Percentiles rank a stretch among this genome's conserved stretches.
Evolutionary conservation across 2,329 filamentous ascomycete species (phyloP).

Genomic region (Botrytis tulipae): DNA sequence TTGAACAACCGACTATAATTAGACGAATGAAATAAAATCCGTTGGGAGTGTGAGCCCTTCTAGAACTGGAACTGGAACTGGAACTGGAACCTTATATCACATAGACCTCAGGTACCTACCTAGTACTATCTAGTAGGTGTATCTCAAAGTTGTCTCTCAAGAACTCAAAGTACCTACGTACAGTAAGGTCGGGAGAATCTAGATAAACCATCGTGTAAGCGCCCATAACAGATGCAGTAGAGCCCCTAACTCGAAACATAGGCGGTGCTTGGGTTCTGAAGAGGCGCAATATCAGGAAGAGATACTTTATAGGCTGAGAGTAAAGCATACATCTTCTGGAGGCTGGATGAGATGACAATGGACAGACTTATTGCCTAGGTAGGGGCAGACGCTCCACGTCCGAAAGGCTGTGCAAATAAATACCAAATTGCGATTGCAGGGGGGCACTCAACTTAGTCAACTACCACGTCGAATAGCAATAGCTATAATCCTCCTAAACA

Average conservation of each 20-base stretch:
- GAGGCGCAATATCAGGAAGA: neutral
- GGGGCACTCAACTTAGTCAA: neutral
- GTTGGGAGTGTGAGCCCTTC: neutral
- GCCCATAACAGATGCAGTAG: neutral
- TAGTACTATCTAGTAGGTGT: neutral
- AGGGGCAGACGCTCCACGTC: constrained; percentile 1
- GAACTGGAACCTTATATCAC: neutral
- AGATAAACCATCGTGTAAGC: neutral
- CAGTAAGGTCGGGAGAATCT: neutral
- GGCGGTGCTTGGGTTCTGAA: neutral
- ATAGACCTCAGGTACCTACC: neutral
- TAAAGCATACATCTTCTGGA: constrained; percentile 1
- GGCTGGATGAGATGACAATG: neutral
- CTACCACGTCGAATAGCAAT: neutral
- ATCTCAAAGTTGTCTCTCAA: neutral
- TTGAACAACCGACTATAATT: neutral
- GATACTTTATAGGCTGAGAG: neutral
- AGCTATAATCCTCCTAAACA: neutral
- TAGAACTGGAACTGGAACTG: neutral
- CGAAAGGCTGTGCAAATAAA: constrained; percentile 18
- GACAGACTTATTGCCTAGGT: neutral
- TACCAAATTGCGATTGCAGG: constrained; percentile 18
- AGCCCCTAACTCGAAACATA: neutral
- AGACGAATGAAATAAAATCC: neutral
- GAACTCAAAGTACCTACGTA: neutral